Evolutionary conservation across 805 yeast species (phyloP).

Genomic region (Saccharomyces eubayanus): DNA sequence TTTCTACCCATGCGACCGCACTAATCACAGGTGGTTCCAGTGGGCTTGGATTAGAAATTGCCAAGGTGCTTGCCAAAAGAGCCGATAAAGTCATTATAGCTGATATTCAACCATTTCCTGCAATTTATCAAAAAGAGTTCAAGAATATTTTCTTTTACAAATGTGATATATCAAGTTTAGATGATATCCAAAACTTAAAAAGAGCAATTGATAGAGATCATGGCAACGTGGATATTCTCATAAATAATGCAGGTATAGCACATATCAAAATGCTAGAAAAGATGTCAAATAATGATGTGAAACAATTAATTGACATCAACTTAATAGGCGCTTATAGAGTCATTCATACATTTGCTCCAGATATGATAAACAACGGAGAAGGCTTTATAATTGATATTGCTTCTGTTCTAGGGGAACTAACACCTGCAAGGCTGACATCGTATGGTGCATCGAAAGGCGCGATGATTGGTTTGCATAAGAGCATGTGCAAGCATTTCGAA

Average conservation of each 20-base stretch:
- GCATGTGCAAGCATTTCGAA: constrained; percentile 56
- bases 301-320: constrained; percentile 56
- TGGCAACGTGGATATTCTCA: constrained; percentile 58
- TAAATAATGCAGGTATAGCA: constrained; percentile 82
- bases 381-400: constrained; percentile 79
- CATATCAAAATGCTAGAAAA: constrained; percentile 50
- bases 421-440: constrained; percentile 71
- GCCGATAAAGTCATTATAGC: constrained; percentile 54
- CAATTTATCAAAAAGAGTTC: constrained; percentile 17
- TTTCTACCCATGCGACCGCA: constrained; percentile 41
- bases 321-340: constrained; percentile 63
- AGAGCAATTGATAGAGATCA: constrained; percentile 35
- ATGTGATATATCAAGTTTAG: constrained; percentile 61
- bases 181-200: constrained; percentile 37
- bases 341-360: constrained; percentile 63
- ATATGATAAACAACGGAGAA: constrained; percentile 49
- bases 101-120: constrained; percentile 40
- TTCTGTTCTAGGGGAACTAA: constrained; percentile 74
- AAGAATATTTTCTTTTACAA: constrained; percentile 44
- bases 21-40: constrained; percentile 77
- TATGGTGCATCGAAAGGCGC: constrained; percentile 93
- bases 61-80: constrained; percentile 34
- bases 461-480: constrained; percentile 73
- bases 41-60: constrained; percentile 71
- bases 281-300: constrained; percentile 49